Base-by-base conservation (phyloP, 2,329 filamentous ascomycete species). In the Byssochlamys sp. region DNA sequence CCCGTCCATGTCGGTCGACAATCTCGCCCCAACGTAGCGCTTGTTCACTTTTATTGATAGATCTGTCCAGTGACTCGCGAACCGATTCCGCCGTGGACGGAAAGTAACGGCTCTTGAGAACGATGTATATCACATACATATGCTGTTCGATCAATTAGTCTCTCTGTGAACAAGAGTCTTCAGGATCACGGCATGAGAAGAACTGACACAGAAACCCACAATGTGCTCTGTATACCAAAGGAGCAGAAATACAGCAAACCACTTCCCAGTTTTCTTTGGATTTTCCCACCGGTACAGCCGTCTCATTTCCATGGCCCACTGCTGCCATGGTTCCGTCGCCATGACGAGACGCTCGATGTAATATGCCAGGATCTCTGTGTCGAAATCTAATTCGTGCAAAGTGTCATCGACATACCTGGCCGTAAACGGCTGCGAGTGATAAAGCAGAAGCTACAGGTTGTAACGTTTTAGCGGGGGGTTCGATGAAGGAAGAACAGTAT, bases 221-320 rank as follows among this genome's bases (percentile, higher is more conserved):
- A 73, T 60, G 59, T 73, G 69, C 53, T 73, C 65, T 19, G 65
- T 65, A 25, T 74, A 68, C 73, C 71, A 76, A 11, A 76, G 56
- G 19, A 70, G 45, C 1, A 66, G 39, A 62, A 70, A 75, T 2
- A 74, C 56, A 1, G 59, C 61, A 25, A 74, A 61, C 74, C 72
- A 77, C 56, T 62, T 67, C 3, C 56, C 63, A 3, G 74, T 75
- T n/a, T 61, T 63, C 24, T 54, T 57, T 4, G 71, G 72, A 50
- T 71, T 59, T 53, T 74, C 67, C 74, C 74, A 77, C 10, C 70
- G 69, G 58, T 75, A 77, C 14, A 76, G 61, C 3, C 67, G 58
- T 19, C 71, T 68, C 19, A 76, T 52, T 11, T 67, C 60, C 57
- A 73, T 62, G n/a, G 71, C 62, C 64, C 71, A 76, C 25, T 69